A percentile compares a stretch with the other conserved stretches of the same genome.
Evolutionary conservation across 2,329 filamentous ascomycete genomes (phyloP).

Genomic region (Phaeoacremonium minimum): DNA sequence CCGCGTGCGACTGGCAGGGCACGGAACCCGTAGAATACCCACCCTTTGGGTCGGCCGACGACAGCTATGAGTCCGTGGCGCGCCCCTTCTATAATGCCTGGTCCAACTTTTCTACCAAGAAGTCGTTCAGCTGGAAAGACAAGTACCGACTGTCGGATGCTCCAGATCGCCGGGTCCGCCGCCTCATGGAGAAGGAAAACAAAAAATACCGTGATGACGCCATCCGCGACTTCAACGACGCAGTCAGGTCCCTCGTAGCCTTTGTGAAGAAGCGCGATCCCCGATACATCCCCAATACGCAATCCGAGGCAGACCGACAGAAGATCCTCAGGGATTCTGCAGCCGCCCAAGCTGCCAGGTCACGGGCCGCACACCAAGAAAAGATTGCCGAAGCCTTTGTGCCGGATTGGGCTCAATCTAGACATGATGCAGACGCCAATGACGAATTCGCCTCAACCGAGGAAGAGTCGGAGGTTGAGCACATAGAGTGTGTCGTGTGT

Average conservation of each 20-base stretch:
- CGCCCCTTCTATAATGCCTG: slow-evolving; percentile 78
- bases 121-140: slow-evolving; percentile 88
- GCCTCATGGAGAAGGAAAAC: slow-evolving; percentile 95
- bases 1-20: slow-evolving; percentile 66
- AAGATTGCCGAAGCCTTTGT: slow-evolving; percentile 62
- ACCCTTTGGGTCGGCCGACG: slow-evolving; percentile 73
- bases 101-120: slow-evolving; percentile 77
- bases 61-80: slow-evolving; percentile 71
- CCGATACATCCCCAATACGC: slow-evolving; percentile 71
- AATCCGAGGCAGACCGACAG: slow-evolving; percentile 77
- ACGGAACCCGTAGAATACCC: slow-evolving; percentile 65
- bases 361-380: slow-evolving; percentile 75
- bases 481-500: slow-evolving; percentile 74
- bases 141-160: slow-evolving; percentile 79
- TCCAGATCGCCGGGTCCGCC: slow-evolving; percentile 75
- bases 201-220: slow-evolving; percentile 77
- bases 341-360: slow-evolving; percentile 77
- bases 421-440: slow-evolving; percentile 40
- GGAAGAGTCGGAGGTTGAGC: slow-evolving; percentile 50
- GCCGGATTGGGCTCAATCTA: slow-evolving; percentile 70
- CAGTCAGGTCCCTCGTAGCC: slow-evolving; percentile 77
- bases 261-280: slow-evolving; percentile 92
- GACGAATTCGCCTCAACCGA: slow-evolving; percentile 57
- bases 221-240: slow-evolving; percentile 85
- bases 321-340: slow-evolving; percentile 72